Base-by-base conservation (phyloP, 768 basidiomycete genomes). In the Boletus sp. region DNA sequence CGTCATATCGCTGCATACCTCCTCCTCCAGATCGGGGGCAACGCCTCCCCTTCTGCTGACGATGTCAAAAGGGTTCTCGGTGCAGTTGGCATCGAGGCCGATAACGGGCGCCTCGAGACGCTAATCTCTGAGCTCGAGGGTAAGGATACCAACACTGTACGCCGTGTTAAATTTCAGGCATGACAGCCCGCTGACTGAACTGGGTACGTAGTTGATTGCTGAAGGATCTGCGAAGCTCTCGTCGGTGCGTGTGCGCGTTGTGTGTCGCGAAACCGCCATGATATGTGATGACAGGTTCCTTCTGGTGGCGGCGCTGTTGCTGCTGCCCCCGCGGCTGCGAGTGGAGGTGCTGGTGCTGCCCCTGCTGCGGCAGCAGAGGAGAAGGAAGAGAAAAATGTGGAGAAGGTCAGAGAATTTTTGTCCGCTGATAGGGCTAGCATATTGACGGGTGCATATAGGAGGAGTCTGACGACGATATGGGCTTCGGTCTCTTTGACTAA, bases 401-500 rank as follows among this genome's bases (percentile, higher is more conserved):
- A 93, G 73, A 90, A 92, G 85, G 89, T 84, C 33, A 30, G 81
- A 77, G 14, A 27, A 42, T 38, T 5, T 43, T 57, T 35, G 35
- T 40, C 10, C 1, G 4, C 8, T 42, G 15, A 47, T 45, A 15
- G 47, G 25, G 44, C 54, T 4, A 47, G 33, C 5, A 14, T 19
- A 33, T 49, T 56, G 39, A 60, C 54, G 2, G 37, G 50, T 39
- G 33, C 27, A 35, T 58, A 51, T 70, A 93, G 88, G 89, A 92
- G 77, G 92, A 95, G 72, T 92, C 90, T 51, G 93, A 96, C 81
- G 95, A 97, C 65, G 95, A 97, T 77, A 97, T 97, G 93, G 93
- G 94, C 80, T 98, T 98, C 76, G 94, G 94, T 79, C 83, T 97
- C 60, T 97, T 97, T 81, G 94, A 97, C 80, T 97, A 86, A 80